Percentiles rank a stretch among this genome's conserved stretches.
Evolutionary conservation across 768 basidiomycete species (phyloP).

Genomic region (Pleurotus sapidus): DNA sequence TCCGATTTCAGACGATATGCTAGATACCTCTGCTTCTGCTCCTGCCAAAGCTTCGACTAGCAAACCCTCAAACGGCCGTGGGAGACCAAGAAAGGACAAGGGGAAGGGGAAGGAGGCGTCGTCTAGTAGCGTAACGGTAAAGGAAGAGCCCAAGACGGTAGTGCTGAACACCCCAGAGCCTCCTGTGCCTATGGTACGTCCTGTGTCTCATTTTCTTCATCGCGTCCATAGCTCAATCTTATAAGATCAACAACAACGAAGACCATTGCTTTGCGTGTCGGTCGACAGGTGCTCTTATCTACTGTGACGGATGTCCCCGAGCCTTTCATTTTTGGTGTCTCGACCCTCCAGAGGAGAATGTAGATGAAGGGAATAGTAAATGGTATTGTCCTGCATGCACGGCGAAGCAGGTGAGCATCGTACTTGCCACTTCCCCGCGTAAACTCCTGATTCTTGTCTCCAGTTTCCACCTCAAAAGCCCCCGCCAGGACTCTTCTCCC

Average conservation of each 20-base stretch:
- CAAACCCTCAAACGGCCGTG: conserved; percentile 24
- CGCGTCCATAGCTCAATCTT: conserved; percentile 2
- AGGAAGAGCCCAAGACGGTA: conserved; percentile 49
- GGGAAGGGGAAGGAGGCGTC: conserved; percentile 52
- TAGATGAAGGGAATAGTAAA: conserved; percentile 81
- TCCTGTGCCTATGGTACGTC: conserved; percentile 37
- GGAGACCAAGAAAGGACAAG: conserved; percentile 45
- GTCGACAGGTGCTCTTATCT: conserved; percentile 81
- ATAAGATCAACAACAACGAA: conserved; percentile 55
- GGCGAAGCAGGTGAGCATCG: conserved; percentile 55
- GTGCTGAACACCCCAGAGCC: conserved; percentile 47
- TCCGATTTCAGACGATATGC: conserved; percentile 53
- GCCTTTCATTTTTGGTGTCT: conserved; percentile 97
- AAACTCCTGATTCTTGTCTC: conserved; percentile 12
- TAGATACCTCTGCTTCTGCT: conserved; percentile 61
- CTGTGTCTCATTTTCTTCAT: background rate
- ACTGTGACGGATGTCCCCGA: conserved; percentile 95
- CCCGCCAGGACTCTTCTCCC: conserved; percentile 62
- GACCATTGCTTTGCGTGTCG: conserved; percentile 87
- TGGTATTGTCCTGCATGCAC: conserved; percentile 81
- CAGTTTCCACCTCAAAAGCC: conserved; percentile 71
- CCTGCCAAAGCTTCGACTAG: conserved; percentile 44
- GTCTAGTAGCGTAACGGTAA: conserved; percentile 36
- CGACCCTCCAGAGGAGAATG: conserved; percentile 88
- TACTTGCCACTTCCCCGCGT: conserved; percentile 9